These are phyloP conservation scores for Torulaspora franciscae DNA, from an alignment of 805 yeast species.

Conservation along the genomic window DNA sequence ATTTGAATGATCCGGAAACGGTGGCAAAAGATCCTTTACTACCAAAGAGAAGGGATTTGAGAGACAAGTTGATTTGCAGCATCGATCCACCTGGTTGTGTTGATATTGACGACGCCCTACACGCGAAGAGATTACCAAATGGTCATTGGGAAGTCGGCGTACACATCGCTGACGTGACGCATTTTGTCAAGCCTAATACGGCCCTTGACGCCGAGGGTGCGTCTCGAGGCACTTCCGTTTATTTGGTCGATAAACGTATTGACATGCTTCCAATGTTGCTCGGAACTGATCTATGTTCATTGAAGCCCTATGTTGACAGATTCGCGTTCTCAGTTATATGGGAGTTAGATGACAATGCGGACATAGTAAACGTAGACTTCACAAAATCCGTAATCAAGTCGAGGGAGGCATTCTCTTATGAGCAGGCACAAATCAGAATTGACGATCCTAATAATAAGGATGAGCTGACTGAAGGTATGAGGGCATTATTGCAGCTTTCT, in stretches of 20 bases:
- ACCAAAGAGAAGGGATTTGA: conserved; percentile 68
- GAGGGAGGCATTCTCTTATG: conserved; percentile 91
- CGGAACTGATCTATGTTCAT: conserved; percentile 93
- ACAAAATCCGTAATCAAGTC: conserved; percentile 87
- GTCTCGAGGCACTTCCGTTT: conserved; percentile 93
- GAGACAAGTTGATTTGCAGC: conserved; percentile 87
- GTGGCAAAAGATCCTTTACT: conserved; percentile 45
- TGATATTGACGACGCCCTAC: conserved; percentile 97
- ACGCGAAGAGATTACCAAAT: conserved; percentile 76
- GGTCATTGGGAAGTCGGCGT: conserved; percentile 98
- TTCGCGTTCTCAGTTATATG: conserved; percentile 93
- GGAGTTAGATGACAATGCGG: conserved; percentile 86
- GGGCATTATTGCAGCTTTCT: conserved; percentile 73
- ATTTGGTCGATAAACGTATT: conserved; percentile 94
- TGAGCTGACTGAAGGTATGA: conserved; percentile 84
- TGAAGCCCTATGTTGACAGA: conserved; percentile 91
- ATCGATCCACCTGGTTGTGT: conserved; percentile 98
- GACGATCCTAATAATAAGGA: conserved; percentile 75
- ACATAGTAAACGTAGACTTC: conserved; percentile 71
- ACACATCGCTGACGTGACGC: conserved; percentile 98
- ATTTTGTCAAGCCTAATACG: conserved; percentile 89
- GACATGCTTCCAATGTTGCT: conserved; percentile 95
- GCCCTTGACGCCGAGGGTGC: conserved; percentile 95
- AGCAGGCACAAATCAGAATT: conserved; percentile 84
- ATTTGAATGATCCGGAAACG: conserved; percentile 50